Percentiles rank a stretch among this genome's conserved stretches.
These are phyloP conservation scores for Plasmopara halstedii DNA, from an alignment of 352 stramenopile genomes.

Conservation along the genomic window DNA sequence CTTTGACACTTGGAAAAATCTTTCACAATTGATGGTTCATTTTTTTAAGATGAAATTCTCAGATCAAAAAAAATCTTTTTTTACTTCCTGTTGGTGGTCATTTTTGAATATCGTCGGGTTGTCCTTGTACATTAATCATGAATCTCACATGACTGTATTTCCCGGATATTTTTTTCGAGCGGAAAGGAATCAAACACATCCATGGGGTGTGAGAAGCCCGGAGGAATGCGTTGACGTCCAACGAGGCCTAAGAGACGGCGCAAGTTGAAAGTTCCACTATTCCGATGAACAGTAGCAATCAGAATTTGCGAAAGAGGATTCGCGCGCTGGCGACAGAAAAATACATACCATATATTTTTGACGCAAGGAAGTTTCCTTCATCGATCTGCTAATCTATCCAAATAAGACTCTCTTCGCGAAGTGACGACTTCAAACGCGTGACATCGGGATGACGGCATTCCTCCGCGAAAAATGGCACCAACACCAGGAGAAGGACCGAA, in stretches of 20 bases:
- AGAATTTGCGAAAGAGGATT: neutral
- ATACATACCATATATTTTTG: neutral
- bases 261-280: neutral
- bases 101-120: too few species aligned
- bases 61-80: too few species aligned
- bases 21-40: too few species aligned
- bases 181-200: neutral
- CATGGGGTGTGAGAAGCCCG: neutral
- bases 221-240: neutral
- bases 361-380: neutral
- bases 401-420: neutral
- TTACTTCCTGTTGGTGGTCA: too few species aligned
- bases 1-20: too few species aligned
- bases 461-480: neutral
- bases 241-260: neutral
- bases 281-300: neutral
- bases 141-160: too few species aligned
- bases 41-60: too few species aligned
- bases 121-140: too few species aligned
- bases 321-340: neutral
- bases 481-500: neutral
- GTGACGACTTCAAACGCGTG: neutral
- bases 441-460: neutral
- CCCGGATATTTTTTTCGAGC: too few species aligned
- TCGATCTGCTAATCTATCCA: neutral